Evolutionary conservation across 2,329 filamentous ascomycete species (phyloP), one percentile per base, ranked within the genome.

Genomic region (Hymenoscyphus scutula): DNA sequence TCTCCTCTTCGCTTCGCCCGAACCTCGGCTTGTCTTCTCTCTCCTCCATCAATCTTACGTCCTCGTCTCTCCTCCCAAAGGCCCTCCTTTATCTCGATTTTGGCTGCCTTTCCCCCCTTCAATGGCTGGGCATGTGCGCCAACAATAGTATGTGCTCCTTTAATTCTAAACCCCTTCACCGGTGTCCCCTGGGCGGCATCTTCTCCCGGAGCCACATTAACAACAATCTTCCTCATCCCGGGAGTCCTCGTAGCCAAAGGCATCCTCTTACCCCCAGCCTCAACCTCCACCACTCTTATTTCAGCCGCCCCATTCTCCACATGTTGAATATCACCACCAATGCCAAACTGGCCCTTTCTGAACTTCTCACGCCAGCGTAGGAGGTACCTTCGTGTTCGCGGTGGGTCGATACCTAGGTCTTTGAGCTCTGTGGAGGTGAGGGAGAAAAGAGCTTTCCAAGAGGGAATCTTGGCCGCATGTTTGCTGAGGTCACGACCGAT

Each of bases 31-130:
- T 85, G 87, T 77, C 95, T 86, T 76, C 95, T 88, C 82, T 99
- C 95, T 82, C 95, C 95, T 73, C 95, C 95, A 77, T 98, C 93
- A 69, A 99, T 88, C 87, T 98, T 98, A 73, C 87, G 86, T 30
- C 95, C 94, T 71, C 88, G 84, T 74, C 84, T 88, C 72, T 92
- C 82, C 80, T 98, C 94, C 95, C 94, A 98, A 81, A 98, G 89
- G 10, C 94, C 92, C 76, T 97, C 93, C 62, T 88, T 86, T 25
- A 91, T 83, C 66, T 82, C 81, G 69, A 98, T 82, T 58, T 82
- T 80, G 11, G 88, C 90, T 8, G 85, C 87, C 48, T 80, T 78
- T 1, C 85, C 83, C 63, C 84, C 84, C 76, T 89, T 88, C 30
- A 93, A 74, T 4, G 87, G 85, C 73, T 88, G 80, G 5, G 92